These are phyloP conservation scores for Penicillium daleae DNA, from an alignment of 495 filamentous ascomycete species.

Conservation along the genomic window DNA sequence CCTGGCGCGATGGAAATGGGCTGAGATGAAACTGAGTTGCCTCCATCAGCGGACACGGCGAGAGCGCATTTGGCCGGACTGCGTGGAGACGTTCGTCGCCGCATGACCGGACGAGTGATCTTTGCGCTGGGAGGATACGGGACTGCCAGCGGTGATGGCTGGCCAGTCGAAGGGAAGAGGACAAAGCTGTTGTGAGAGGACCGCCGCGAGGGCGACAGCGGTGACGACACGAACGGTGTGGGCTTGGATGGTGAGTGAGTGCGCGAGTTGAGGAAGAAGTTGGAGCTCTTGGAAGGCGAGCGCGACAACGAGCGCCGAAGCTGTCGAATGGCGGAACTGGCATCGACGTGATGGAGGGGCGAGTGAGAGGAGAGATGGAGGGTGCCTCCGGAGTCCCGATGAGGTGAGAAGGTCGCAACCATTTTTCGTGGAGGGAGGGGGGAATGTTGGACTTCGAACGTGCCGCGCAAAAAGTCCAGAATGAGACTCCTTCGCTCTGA, in stretches of 20 bases:
- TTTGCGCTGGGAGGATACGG: constrained; percentile 58
- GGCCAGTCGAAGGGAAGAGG: constrained; percentile 51
- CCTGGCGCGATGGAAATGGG: constrained; percentile 42
- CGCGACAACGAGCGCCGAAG: constrained; percentile 82
- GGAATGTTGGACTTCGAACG: constrained; percentile 29
- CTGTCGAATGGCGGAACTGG: constrained; percentile 73
- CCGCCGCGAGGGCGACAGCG: constrained; percentile 54
- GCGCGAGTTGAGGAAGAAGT: constrained; percentile 65
- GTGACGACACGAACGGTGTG: constrained; percentile 50
- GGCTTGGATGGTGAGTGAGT: constrained; percentile 57
- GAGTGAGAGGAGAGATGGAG: constrained; percentile 83
- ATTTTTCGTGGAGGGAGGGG: too few species aligned
- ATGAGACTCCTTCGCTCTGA: constrained; percentile 21
- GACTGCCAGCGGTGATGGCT: constrained; percentile 54
- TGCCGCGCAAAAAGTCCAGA: constrained; percentile 25
- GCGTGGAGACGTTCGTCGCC: constrained; percentile 66
- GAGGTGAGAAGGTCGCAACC: constrained; percentile 58
- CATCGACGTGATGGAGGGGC: constrained; percentile 77
- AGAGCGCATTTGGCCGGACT: constrained; percentile 79
- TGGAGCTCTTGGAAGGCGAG: constrained; percentile 78
- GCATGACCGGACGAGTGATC: constrained; percentile 50
- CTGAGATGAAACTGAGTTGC: constrained; percentile 62
- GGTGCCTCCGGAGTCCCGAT: constrained; percentile 71
- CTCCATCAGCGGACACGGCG: constrained; percentile 67
- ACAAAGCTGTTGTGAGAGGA: constrained; percentile 49